A percentile compares a stretch with the other conserved stretches of the same genome.
Evolutionary conservation across 192 early-diverging fungal genomes (phyloP).

Genomic region (Backusella tuberculispora): DNA sequence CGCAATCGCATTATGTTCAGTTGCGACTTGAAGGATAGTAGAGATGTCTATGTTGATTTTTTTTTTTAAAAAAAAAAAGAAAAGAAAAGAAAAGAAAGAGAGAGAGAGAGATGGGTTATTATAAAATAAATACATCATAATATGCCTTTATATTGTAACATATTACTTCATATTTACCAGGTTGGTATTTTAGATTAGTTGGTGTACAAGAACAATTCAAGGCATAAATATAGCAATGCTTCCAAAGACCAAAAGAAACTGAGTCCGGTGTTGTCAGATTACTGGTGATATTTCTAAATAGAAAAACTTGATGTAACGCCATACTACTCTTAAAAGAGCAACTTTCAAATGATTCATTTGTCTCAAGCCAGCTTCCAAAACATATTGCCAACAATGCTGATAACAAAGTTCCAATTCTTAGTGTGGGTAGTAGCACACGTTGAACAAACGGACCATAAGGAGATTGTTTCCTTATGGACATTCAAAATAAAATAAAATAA

Average conservation of each 20-base stretch:
- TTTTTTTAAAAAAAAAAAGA: not conserved
- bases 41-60: not conserved
- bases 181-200: conserved; percentile 11
- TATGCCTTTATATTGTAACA: not conserved
- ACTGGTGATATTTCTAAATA: conserved; percentile 19
- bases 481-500: not conserved
- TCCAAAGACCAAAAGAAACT: conserved; percentile 21
- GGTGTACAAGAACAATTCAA: conserved; percentile 23
- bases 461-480: conserved; percentile 19
- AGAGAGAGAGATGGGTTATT: not conserved
- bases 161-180: conserved; percentile 18
- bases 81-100: not conserved
- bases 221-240: conserved; percentile 16
- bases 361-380: conserved; percentile 19
- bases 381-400: conserved; percentile 7
- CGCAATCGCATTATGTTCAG: conserved; percentile 18
- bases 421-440: conserved; percentile 1
- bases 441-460: conserved; percentile 20
- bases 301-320: conserved; percentile 9
- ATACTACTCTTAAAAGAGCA: conserved; percentile 21
- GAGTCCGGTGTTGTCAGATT: conserved; percentile 18
- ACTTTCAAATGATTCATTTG: not conserved
- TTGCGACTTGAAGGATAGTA: conserved; percentile 18
- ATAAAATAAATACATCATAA: not conserved
- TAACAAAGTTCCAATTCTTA: conserved; percentile 11